Evolutionary conservation across 768 basidiomycete species (phyloP), one percentile per base, ranked within the genome.

Genomic region (Sistotremastrum niveocremeum): DNA sequence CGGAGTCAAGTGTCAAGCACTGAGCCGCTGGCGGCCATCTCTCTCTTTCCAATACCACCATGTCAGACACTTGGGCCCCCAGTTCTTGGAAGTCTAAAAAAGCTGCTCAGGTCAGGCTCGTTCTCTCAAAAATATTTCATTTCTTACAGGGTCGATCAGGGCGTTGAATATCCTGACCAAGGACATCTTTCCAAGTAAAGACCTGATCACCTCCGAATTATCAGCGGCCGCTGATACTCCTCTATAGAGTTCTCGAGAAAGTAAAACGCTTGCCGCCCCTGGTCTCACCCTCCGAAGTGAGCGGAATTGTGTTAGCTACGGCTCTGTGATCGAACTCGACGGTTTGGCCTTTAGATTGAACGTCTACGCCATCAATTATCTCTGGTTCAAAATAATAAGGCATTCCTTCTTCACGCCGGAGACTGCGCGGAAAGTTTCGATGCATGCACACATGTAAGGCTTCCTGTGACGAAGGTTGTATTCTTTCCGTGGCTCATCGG

Each of bases 381-480:
- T 34, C 77, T 77, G 34, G 90, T 93, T 3, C 84, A 95, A 54
- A 71, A 71, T 12, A 86, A 88, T 51, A 78, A 93, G 56, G 90
- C 89, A 0, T 98, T 99, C 64, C 70, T 99, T 35, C 73, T 99
- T 2, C 95, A 99, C 51, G 95, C 95, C 1, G 95, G 95, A 2
- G 95, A 99, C 57, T 99, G 95, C 56, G 91, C 89, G n/a, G 88
- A 93, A 62, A 84, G 86, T 60, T 93, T 94, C 56, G 83, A 86
- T 54, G 88, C 87, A 0, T 91, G 88, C 59, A 89, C 85, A 0
- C 77, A 87, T 51, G 86, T 87, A 58, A 55, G 74, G 68, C n/a
- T 31, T 31, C 31, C 34, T 1, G 28, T 34, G 9, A 42, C 34
- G 37, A 5, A 37, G 46, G 34, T 45, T 34, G 12, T 42, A 11